phyloP scores from a whole-genome alignment of 2,329 filamentous ascomycete genomes.

The Tolypocladium nubicola region DNA sequence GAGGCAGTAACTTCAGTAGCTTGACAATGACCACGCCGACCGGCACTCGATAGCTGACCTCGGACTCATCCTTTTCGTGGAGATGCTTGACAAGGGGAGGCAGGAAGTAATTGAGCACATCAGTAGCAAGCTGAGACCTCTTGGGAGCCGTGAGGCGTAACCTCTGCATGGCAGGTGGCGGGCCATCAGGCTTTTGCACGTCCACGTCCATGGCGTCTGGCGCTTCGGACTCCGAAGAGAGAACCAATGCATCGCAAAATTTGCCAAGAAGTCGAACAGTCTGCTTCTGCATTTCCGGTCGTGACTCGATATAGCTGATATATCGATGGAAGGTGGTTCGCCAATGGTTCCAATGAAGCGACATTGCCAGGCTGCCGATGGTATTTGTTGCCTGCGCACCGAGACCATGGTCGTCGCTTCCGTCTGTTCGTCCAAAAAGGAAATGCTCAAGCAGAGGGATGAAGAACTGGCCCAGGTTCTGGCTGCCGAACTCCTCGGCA shows the following conservation, averaged over 20 bases:
- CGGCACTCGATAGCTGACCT: slow-evolving; percentile 85
- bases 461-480: slow-evolving; percentile 77
- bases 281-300: slow-evolving; percentile 75
- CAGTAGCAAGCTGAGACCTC: slow-evolving; percentile 55
- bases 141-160: slow-evolving; percentile 59
- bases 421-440: slow-evolving; percentile 69
- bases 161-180: slow-evolving; percentile 19
- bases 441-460: slow-evolving; percentile 91
- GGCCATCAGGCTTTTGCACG: slow-evolving; percentile 21
- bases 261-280: slow-evolving; percentile 73
- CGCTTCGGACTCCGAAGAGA: slow-evolving; percentile 34
- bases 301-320: slow-evolving; percentile 68
- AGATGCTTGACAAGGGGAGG: slow-evolving; percentile 75
- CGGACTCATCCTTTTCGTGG: slow-evolving; percentile 88
- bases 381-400: slow-evolving; percentile 78
- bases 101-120: slow-evolving; percentile 65
- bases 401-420: slow-evolving; percentile 70
- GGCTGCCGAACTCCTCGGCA: slow-evolving; percentile 55
- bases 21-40: slow-evolving; percentile 85
- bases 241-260: slow-evolving; percentile 65
- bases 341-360: slow-evolving; percentile 85
- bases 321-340: slow-evolving; percentile 76
- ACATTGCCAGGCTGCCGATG: slow-evolving; percentile 63
- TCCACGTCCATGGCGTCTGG: slow-evolving; percentile 34
- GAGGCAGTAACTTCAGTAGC: slow-evolving; percentile 69